These are phyloP conservation scores for Citropsis articulata DNA, from an alignment of 345 rosid species.

Conservation along the genomic window DNA sequence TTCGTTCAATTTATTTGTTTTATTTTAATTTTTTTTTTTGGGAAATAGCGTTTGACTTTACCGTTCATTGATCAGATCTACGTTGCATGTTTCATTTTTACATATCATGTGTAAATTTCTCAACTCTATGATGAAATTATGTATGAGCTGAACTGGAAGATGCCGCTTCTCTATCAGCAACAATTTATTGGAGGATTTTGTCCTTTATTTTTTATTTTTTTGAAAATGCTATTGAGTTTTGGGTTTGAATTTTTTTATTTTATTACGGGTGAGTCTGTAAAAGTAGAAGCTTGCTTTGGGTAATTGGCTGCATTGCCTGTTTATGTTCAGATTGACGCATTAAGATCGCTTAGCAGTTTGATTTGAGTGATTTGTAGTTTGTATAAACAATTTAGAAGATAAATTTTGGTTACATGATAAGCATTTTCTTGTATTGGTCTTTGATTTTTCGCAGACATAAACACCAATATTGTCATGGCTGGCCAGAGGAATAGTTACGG, in stretches of 20 bases:
- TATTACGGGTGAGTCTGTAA: background rate
- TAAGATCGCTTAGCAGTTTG: background rate
- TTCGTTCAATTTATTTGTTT: background rate
- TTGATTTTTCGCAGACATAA: conserved; percentile 14
- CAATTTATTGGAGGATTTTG: background rate
- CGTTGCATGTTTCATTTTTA: background rate
- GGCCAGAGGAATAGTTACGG: conserved; percentile 81
- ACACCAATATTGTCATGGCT: conserved; percentile 40
- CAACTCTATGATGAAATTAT: background rate
- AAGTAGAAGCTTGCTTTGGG: background rate
- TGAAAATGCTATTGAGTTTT: background rate
- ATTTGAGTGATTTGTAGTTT: background rate
- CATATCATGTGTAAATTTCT: background rate
- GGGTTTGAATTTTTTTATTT: background rate
- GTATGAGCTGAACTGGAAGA: background rate
- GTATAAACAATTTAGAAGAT: background rate
- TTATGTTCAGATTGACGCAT: background rate
- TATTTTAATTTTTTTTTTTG: background rate
- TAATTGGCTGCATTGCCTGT: background rate
- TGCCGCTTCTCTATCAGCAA: background rate
- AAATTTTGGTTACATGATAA: background rate
- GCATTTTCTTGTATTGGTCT: background rate
- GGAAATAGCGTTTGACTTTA: background rate
- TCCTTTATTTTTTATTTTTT: background rate
- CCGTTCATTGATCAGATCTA: conserved; percentile 1